Evolutionary conservation across 2,329 filamentous ascomycete species (phyloP).

Genomic region (Pestalotiopsis sp.): DNA sequence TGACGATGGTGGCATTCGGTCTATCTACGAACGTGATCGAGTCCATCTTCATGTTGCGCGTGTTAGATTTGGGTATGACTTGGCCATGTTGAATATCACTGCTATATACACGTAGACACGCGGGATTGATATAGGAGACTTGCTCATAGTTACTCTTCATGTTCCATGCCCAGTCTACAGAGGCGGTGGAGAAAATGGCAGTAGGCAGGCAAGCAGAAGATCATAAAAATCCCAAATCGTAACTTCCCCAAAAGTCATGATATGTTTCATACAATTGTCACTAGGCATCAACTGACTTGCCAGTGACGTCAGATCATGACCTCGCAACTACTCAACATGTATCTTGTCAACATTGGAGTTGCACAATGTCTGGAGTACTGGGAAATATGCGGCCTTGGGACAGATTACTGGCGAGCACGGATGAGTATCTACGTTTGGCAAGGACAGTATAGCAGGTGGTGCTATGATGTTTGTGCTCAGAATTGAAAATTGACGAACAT

Average conservation of each 20-base stretch:
- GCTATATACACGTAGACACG: too few species aligned
- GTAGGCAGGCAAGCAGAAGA: background rate
- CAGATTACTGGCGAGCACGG: too few species aligned
- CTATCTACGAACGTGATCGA: background rate
- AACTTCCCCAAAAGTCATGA: background rate
- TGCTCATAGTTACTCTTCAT: too few species aligned
- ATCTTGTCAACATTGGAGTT: background rate
- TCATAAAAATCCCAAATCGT: background rate
- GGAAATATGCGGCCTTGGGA: too few species aligned
- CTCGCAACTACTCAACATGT: background rate
- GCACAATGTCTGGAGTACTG: too few species aligned
- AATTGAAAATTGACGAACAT: too few species aligned
- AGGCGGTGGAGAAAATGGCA: background rate
- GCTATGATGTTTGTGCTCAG: too few species aligned
- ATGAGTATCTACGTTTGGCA: too few species aligned
- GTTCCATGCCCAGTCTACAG: background rate
- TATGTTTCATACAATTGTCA: background rate
- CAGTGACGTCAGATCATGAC: background rate
- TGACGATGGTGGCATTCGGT: background rate
- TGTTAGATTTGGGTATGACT: background rate
- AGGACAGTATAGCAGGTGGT: too few species aligned
- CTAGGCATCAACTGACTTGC: background rate
- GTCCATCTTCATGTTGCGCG: background rate
- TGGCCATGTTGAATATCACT: background rate
- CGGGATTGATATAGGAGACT: too few species aligned